A percentile compares a stretch with the other conserved stretches of the same genome.
Conservation (phyloP, 192 early-diverging fungal genomes). For the Coemansia sp. region DNA sequence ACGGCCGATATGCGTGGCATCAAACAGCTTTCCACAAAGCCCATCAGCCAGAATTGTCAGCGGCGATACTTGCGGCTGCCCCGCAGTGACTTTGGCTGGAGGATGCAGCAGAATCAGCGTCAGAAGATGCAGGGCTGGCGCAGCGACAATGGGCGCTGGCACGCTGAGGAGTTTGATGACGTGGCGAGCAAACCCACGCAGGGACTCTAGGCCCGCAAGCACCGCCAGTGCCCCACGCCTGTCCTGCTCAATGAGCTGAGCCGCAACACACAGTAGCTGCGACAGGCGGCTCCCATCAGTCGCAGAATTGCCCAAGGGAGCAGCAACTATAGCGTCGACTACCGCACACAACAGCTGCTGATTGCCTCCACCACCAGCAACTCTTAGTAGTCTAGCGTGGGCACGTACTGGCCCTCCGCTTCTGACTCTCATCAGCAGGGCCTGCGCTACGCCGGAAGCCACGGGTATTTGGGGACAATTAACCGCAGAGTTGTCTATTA, state of each 20-base stretch:
- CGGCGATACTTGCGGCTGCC: not conserved
- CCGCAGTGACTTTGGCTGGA: not conserved
- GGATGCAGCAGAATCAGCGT: constrained; percentile 36
- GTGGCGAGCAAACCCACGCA: constrained; percentile 28
- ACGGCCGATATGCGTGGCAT: constrained; percentile 31
- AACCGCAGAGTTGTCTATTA: constrained; percentile 13
- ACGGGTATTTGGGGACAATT: not conserved
- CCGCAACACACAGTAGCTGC: constrained; percentile 26
- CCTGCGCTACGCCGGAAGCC: not conserved
- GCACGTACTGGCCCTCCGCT: not conserved
- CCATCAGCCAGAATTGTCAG: constrained; percentile 19
- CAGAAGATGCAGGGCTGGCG: constrained; percentile 37
- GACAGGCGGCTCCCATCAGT: not conserved
- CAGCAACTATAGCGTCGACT: constrained; percentile 5
- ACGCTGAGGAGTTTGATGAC: constrained; percentile 41
- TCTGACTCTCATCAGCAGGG: constrained; percentile 11
- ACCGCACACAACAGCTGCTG: not conserved
- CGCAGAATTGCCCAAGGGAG: not conserved
- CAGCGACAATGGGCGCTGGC: constrained; percentile 27
- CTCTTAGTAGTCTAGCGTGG: constrained; percentile 8
- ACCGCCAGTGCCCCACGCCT: not conserved
- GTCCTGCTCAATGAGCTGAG: constrained; percentile 16
- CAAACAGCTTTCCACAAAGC: constrained; percentile 46
- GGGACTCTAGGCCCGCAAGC: not conserved
- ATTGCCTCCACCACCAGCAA: not conserved